A percentile compares a stretch with the other conserved stretches of the same genome.
Conservation (phyloP, 306 rosid species). For the Cucurbita pepo region DNA sequence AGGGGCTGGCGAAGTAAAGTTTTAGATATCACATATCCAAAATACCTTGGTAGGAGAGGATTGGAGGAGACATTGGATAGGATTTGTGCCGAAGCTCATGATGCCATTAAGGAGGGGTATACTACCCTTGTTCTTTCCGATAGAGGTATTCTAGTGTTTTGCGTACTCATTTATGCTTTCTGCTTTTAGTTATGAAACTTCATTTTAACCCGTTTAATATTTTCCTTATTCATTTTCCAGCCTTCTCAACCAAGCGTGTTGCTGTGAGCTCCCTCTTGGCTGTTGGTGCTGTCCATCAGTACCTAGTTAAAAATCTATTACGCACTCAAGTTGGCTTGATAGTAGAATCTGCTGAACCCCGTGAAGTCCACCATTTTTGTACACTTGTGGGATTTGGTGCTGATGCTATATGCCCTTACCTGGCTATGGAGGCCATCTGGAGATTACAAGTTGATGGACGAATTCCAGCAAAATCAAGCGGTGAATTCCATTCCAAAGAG, state of each 20-base stretch:
- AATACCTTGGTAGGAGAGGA: constrained; percentile 56
- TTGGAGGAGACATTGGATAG: constrained; percentile 77
- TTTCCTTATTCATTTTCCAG: constrained; percentile 19
- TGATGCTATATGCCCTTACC: constrained; percentile 87
- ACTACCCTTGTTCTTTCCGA: constrained; percentile 83
- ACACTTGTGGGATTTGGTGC: constrained; percentile 93
- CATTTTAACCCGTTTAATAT: not conserved
- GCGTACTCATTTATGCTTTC: not conserved
- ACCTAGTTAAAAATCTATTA: constrained; percentile 73
- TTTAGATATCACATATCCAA: constrained; percentile 76
- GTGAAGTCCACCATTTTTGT: constrained; percentile 98
- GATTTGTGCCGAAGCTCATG: constrained; percentile 68
- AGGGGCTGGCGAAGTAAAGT: constrained; percentile 91
- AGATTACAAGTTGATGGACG: constrained; percentile 89
- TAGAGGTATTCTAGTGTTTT: constrained; percentile 49
- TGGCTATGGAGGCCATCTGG: constrained; percentile 86
- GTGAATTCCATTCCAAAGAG: constrained; percentile 52
- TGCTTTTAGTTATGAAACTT: not conserved
- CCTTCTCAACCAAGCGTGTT: constrained; percentile 66
- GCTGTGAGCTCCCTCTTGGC: constrained; percentile 93
- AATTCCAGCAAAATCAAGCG: constrained; percentile 66
- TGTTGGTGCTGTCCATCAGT: constrained; percentile 94
- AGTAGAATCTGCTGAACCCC: constrained; percentile 95
- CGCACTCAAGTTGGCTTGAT: constrained; percentile 90
- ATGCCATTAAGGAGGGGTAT: constrained; percentile 72